Percentiles rank a stretch among this genome's conserved stretches.
Conservation (phyloP, 495 filamentous ascomycete genomes). For the Aspergillus nanangensis region DNA sequence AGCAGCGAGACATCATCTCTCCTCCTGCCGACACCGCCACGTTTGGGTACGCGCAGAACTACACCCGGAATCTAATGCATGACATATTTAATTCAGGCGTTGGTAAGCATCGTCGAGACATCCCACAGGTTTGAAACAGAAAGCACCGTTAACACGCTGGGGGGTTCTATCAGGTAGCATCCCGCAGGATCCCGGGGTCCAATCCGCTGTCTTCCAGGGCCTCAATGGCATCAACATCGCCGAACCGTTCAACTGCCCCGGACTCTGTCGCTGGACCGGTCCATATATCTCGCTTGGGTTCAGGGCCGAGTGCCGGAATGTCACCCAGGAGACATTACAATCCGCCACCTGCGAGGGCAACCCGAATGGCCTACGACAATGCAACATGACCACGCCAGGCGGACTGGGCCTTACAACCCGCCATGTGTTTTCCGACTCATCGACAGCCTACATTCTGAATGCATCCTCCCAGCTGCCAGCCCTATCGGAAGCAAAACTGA, state of each 20-base stretch:
- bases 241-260: slow-evolving; percentile 12
- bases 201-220: slow-evolving; percentile 12
- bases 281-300: slow-evolving; percentile 17
- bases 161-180: slow-evolving; percentile 7
- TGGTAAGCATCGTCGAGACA: slow-evolving; percentile 8
- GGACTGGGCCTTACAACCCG: slow-evolving; percentile 2
- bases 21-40: slow-evolving; percentile 3
- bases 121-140: too few relatives aligned
- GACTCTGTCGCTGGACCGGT: slow-evolving; percentile 9
- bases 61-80: background rate
- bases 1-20: slow-evolving; percentile 10
- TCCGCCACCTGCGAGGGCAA: slow-evolving; percentile 5
- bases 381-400: slow-evolving; percentile 10
- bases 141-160: too few relatives aligned
- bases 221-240: slow-evolving; percentile 9
- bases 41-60: slow-evolving; percentile 14
- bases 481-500: background rate
- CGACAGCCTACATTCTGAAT: slow-evolving; percentile 5
- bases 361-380: background rate
- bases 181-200: slow-evolving; percentile 13
- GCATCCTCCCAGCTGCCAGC: slow-evolving; percentile 1
- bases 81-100: background rate
- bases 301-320: slow-evolving; percentile 11
- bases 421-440: background rate
- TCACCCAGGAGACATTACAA: slow-evolving; percentile 14